Conservation (phyloP, 495 filamentous ascomycete genomes). For the Hapsidospora chrysogenum region DNA sequence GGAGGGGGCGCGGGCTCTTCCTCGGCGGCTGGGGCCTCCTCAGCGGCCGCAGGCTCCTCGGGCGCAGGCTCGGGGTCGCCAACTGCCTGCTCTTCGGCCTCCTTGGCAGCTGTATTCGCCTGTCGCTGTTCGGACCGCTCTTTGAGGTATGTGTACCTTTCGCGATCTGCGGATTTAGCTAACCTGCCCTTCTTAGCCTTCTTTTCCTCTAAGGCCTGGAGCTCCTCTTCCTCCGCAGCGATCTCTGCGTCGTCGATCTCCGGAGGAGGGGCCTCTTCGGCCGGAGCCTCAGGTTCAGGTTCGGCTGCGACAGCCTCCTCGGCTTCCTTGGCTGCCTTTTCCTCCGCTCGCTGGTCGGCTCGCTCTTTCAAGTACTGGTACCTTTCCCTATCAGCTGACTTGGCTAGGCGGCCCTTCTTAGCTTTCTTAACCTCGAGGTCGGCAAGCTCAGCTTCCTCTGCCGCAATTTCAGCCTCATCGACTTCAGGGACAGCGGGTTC, state of each 20-base stretch:
- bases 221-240: neutral
- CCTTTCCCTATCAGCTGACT: too few species aligned
- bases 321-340: too few species aligned
- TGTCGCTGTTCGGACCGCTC: slow-evolving; percentile 1
- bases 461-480: neutral
- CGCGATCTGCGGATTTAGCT: neutral
- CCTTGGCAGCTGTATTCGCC: slow-evolving; percentile 6
- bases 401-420: neutral
- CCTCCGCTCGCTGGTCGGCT: neutral
- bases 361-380: neutral
- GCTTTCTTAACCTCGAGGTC: neutral
- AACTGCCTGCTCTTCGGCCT: slow-evolving; percentile 7
- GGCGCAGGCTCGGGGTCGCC: slow-evolving; percentile 2
- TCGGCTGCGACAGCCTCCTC: too few species aligned
- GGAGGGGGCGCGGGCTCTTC: neutral
- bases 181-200: slow-evolving; percentile 5
- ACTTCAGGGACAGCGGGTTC: neutral
- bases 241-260: neutral
- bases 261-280: neutral
- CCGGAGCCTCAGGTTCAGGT: too few species aligned
- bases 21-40: neutral
- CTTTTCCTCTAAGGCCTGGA: slow-evolving; percentile 11
- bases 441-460: neutral
- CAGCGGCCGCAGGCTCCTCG: neutral
- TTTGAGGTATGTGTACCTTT: slow-evolving; percentile 1